phyloP scores from a whole-genome alignment of 2,329 filamentous ascomycete genomes.

The Nothophoma quercina region DNA sequence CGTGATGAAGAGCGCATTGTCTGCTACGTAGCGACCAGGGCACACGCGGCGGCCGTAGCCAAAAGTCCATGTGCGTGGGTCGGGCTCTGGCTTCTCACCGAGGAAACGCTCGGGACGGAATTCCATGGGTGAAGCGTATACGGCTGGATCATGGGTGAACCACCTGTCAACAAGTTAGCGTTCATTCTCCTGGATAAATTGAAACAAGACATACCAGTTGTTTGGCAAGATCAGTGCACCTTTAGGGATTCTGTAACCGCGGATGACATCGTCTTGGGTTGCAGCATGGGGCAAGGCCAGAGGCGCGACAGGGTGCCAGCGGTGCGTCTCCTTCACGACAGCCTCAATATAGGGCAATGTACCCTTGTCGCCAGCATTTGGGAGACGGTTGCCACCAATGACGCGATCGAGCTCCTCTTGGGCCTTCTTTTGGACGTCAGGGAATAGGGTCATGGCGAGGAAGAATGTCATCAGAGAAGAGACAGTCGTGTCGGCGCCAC shows the following conservation, averaged over 20 bases:
- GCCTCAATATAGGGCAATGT: slow-evolving; percentile 50
- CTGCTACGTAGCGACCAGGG: slow-evolving; percentile 53
- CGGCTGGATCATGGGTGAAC: slow-evolving; percentile 52
- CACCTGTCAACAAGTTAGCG: slow-evolving; percentile 34
- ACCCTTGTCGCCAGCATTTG: slow-evolving; percentile 56
- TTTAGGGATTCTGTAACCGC: slow-evolving; percentile 53
- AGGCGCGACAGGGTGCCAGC: slow-evolving; percentile 45
- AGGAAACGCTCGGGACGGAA: slow-evolving; percentile 59
- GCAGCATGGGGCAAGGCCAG: slow-evolving; percentile 44
- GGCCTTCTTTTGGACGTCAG: slow-evolving; percentile 57
- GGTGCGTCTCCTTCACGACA: slow-evolving; percentile 55
- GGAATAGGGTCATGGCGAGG: slow-evolving; percentile 61
- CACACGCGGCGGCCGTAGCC: slow-evolving; percentile 56
- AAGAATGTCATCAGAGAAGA: slow-evolving; percentile 55
- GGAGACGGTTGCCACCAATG: slow-evolving; percentile 56
- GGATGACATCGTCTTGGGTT: slow-evolving; percentile 48
- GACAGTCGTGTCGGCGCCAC: slow-evolving; percentile 57
- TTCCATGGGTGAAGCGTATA: slow-evolving; percentile 48
- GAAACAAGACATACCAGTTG: slow-evolving; percentile 44
- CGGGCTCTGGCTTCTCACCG: slow-evolving; percentile 44
- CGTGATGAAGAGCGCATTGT: slow-evolving; percentile 52
- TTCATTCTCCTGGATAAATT: not conserved
- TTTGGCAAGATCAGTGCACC: slow-evolving; percentile 49
- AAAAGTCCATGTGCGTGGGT: slow-evolving; percentile 48
- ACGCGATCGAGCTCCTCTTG: slow-evolving; percentile 59